Conservation (phyloP, 164 flowering plant genomes). For the Amborella trichopoda region DNA sequence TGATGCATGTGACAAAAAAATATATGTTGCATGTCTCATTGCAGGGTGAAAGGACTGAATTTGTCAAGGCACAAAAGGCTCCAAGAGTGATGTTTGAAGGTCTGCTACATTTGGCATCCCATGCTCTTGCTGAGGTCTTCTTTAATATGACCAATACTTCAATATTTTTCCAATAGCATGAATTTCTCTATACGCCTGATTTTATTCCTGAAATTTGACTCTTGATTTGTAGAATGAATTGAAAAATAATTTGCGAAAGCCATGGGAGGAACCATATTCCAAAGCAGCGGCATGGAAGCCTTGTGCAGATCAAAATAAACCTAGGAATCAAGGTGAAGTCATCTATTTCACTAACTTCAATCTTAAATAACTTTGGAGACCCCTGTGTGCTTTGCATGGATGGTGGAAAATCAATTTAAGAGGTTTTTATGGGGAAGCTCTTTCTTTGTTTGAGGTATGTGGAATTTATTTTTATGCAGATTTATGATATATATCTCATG, state of each 20-base stretch:
- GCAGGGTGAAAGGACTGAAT: constrained; percentile 17
- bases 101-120: constrained; percentile 60
- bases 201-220: constrained; percentile 2
- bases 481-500: not conserved
- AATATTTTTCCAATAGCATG: not conserved
- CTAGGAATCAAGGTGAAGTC: constrained; percentile 19
- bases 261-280: constrained; percentile 55
- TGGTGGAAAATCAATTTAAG: too few species aligned
- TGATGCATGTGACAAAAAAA: too few species aligned
- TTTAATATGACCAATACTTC: not conserved
- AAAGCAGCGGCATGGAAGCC: constrained; percentile 71
- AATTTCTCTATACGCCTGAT: not conserved
- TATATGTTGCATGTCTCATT: constrained; percentile 5
- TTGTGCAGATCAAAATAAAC: constrained; percentile 40
- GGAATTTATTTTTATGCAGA: not conserved
- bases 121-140: constrained; percentile 47
- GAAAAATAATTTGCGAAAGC: constrained; percentile 22
- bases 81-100: constrained; percentile 49
- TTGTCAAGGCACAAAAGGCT: constrained; percentile 11
- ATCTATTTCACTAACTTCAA: not conserved
- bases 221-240: constrained; percentile 35
- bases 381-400: too few species aligned
- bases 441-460: not conserved
- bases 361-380: not conserved
- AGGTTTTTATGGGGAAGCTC: not conserved